phyloP scores from a whole-genome alignment of 345 rosid genomes.

The Syzygium aromaticum region DNA sequence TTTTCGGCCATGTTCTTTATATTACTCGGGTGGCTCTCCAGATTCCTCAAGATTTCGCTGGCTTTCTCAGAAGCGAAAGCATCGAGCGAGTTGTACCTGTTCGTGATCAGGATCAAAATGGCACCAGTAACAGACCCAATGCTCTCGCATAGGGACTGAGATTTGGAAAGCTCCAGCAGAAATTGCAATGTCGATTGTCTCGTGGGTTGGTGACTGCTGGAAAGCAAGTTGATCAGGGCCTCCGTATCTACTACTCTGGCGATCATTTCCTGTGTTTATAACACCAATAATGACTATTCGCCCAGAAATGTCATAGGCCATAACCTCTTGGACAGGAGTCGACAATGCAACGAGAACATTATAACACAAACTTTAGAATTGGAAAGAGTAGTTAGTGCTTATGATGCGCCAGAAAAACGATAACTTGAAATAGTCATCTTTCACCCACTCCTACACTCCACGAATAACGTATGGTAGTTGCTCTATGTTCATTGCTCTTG shows the following conservation, averaged over 20 bases:
- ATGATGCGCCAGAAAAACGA: neutral
- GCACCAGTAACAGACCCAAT: slow-evolving; percentile 61
- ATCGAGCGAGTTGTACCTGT: slow-evolving; percentile 46
- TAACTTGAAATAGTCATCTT: neutral
- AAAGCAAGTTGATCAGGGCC: slow-evolving; percentile 40
- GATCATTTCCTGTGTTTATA: slow-evolving; percentile 51
- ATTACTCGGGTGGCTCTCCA: slow-evolving; percentile 46
- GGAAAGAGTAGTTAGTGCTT: neutral
- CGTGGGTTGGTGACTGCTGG: slow-evolving; percentile 52
- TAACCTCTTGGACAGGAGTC: neutral
- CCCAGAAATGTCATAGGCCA: neutral
- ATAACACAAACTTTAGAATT: neutral
- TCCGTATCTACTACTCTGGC: slow-evolving; percentile 34
- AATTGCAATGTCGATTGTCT: slow-evolving; percentile 45
- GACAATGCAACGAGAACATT: no score
- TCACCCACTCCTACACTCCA: neutral
- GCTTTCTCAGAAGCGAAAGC: slow-evolving; percentile 47
- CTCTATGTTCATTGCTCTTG: neutral
- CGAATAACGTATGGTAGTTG: neutral
- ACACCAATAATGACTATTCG: neutral
- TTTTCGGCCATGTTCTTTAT: slow-evolving; percentile 86
- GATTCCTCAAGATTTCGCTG: slow-evolving; percentile 49
- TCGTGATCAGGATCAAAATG: slow-evolving; percentile 66
- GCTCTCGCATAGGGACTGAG: slow-evolving; percentile 31
- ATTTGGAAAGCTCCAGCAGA: slow-evolving; percentile 66